These are phyloP conservation scores for Beauveria scarabaeidicola DNA, from an alignment of 2,329 filamentous ascomycete species.

Conservation along the genomic window DNA sequence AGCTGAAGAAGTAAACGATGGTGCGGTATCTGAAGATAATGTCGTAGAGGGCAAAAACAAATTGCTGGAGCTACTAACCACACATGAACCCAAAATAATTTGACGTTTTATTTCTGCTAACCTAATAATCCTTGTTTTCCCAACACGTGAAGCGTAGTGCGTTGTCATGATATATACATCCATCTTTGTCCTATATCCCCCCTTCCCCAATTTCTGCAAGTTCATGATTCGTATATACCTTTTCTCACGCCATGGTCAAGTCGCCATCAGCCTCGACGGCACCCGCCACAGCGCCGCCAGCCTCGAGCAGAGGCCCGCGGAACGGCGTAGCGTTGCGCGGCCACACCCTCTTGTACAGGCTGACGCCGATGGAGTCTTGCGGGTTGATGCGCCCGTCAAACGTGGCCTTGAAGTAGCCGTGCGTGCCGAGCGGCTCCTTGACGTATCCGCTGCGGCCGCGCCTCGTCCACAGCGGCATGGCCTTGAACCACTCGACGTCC, in stretches of 20 bases:
- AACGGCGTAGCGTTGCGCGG: slow-evolving; percentile 57
- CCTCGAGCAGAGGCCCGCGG: slow-evolving; percentile 33
- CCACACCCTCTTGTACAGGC: slow-evolving; percentile 78
- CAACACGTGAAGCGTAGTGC: slow-evolving; percentile 9
- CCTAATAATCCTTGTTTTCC: neutral
- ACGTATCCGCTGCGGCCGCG: slow-evolving; percentile 81
- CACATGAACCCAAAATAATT: neutral
- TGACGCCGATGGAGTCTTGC: slow-evolving; percentile 87
- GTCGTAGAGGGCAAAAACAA: too few relatives aligned
- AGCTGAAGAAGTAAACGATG: slow-evolving; percentile 23
- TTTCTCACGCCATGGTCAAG: slow-evolving; percentile 24
- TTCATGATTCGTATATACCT: neutral
- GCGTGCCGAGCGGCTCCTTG: slow-evolving; percentile 90
- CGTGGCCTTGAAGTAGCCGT: slow-evolving; percentile 99
- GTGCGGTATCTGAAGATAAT: neutral
- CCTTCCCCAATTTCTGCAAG: neutral
- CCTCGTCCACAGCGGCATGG: slow-evolving; percentile 87
- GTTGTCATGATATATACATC: slow-evolving; percentile 7
- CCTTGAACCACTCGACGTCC: slow-evolving; percentile 97
- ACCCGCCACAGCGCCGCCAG: slow-evolving; percentile 15
- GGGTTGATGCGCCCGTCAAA: slow-evolving; percentile 96
- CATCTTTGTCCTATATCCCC: neutral
- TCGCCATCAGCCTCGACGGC: slow-evolving; percentile 20
- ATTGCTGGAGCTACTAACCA: neutral
- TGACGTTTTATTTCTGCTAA: neutral